Percentiles rank a stretch among this genome's conserved stretches.
These are phyloP conservation scores for Blastomyces emzantsi DNA, from an alignment of 2,329 filamentous ascomycete genomes.

Conservation along the genomic window DNA sequence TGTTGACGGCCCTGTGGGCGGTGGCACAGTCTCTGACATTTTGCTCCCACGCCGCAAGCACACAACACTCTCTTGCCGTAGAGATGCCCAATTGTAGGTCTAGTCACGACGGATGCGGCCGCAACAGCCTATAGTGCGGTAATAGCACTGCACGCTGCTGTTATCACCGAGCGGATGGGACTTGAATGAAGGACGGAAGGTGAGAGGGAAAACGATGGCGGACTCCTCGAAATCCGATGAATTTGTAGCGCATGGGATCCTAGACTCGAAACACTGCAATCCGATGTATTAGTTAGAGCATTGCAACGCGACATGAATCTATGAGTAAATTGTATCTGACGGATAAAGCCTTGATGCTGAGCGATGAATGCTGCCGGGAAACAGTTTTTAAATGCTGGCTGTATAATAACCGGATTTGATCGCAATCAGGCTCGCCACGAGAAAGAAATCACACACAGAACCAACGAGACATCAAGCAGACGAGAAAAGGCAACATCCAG, in stretches of 20 bases:
- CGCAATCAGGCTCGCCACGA: background rate
- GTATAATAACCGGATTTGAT: background rate
- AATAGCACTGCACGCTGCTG: background rate
- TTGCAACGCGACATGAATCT: background rate
- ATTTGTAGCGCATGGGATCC: conserved; percentile 2
- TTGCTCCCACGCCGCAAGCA: background rate
- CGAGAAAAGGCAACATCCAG: background rate
- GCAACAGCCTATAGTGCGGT: background rate
- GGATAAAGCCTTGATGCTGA: background rate
- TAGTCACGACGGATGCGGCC: background rate
- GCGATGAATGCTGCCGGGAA: background rate
- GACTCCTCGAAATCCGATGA: conserved; percentile 3
- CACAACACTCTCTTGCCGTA: background rate
- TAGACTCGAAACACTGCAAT: background rate
- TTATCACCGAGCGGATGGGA: background rate
- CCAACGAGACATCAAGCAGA: background rate
- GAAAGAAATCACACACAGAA: background rate
- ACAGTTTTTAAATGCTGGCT: background rate
- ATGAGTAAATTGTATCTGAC: background rate
- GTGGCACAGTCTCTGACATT: conserved; percentile 8
- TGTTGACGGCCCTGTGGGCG: conserved; percentile 9
- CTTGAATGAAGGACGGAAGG: background rate
- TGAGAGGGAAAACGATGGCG: conserved; percentile 2
- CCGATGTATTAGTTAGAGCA: background rate
- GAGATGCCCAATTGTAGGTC: background rate